phyloP scores from a whole-genome alignment of 2,329 filamentous ascomycete species.

The Alternaria brassicicola region DNA sequence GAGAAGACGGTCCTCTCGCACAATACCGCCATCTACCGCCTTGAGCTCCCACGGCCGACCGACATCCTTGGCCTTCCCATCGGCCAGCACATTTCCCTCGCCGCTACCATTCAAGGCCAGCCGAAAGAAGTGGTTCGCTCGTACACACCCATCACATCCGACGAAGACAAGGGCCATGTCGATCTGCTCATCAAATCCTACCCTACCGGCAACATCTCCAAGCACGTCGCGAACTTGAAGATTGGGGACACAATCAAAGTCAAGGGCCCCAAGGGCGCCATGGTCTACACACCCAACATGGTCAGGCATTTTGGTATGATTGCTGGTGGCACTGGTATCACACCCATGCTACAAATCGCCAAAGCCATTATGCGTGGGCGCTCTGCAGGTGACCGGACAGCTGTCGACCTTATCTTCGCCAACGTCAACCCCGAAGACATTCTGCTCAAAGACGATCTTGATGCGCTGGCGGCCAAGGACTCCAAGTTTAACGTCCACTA shows the following conservation, averaged over 20 bases:
- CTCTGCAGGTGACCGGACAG: conserved; percentile 75
- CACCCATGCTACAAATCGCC: conserved; percentile 96
- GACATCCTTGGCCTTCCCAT: conserved; percentile 94
- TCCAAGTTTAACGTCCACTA: conserved; percentile 87
- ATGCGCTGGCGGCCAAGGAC: conserved; percentile 77
- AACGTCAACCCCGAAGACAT: conserved; percentile 96
- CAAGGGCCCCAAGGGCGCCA: conserved; percentile 93
- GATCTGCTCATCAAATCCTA: conserved; percentile 98
- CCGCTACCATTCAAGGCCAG: conserved; percentile 57
- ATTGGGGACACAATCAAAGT: conserved; percentile 85
- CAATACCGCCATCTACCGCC: conserved; percentile 99
- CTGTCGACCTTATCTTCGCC: conserved; percentile 91
- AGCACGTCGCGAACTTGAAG: conserved; percentile 81
- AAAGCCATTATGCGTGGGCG: conserved; percentile 85
- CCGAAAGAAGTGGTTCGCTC: conserved; percentile 49
- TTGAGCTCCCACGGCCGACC: conserved; percentile 76
- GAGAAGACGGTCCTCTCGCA: conserved; percentile 96
- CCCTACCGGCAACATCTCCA: conserved; percentile 95
- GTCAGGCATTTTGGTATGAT: conserved; percentile 97
- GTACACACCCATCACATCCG: conserved; percentile 52
- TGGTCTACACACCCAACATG: conserved; percentile 98
- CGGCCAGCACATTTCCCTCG: conserved; percentile 98
- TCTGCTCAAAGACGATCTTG: conserved; percentile 88
- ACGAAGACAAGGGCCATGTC: conserved; percentile 74
- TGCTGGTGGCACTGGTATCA: conserved; percentile 95